Conservation (phyloP, 371 early-diverging fungal genomes). For the Mortierella sp. region DNA sequence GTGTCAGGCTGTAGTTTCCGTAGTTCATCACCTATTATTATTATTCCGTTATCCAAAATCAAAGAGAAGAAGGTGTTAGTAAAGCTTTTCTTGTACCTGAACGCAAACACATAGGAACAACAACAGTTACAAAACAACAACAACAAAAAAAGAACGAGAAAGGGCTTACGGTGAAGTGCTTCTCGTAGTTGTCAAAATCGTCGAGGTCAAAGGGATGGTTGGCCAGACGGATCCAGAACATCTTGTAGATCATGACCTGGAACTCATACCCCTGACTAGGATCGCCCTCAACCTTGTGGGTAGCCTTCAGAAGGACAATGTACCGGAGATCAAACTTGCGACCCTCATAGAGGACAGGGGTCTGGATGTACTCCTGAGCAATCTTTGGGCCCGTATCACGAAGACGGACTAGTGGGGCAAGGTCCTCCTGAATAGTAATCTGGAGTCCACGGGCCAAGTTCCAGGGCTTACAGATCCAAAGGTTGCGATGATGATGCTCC, state of each 20-base stretch:
- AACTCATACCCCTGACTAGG: slow-evolving; percentile 58
- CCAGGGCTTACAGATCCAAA: slow-evolving; percentile 74
- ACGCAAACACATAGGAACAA: neutral
- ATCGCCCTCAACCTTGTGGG: slow-evolving; percentile 47
- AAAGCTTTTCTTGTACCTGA: neutral
- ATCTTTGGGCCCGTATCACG: slow-evolving; percentile 68
- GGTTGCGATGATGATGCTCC: slow-evolving; percentile 58
- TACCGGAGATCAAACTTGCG: slow-evolving; percentile 73
- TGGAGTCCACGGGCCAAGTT: slow-evolving; percentile 68
- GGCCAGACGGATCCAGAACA: slow-evolving; percentile 75
- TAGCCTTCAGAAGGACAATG: slow-evolving; percentile 66
- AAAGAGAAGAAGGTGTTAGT: neutral
- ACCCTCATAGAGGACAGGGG: slow-evolving; percentile 71
- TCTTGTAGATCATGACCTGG: slow-evolving; percentile 65
- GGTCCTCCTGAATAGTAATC: slow-evolving; percentile 60
- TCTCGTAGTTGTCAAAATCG: slow-evolving; percentile 68
- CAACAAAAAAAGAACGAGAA: neutral
- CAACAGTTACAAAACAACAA: neutral
- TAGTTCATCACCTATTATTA: slow-evolving; percentile 64
- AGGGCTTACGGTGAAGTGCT: slow-evolving; percentile 65
- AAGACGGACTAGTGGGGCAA: slow-evolving; percentile 65
- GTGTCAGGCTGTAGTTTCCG: slow-evolving; percentile 69
- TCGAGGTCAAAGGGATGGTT: slow-evolving; percentile 62
- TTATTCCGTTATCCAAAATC: neutral
- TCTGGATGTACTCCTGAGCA: slow-evolving; percentile 65